Evolutionary conservation across 2,329 filamentous ascomycete species (phyloP).

Genomic region (Aspergillus fischeri): DNA sequence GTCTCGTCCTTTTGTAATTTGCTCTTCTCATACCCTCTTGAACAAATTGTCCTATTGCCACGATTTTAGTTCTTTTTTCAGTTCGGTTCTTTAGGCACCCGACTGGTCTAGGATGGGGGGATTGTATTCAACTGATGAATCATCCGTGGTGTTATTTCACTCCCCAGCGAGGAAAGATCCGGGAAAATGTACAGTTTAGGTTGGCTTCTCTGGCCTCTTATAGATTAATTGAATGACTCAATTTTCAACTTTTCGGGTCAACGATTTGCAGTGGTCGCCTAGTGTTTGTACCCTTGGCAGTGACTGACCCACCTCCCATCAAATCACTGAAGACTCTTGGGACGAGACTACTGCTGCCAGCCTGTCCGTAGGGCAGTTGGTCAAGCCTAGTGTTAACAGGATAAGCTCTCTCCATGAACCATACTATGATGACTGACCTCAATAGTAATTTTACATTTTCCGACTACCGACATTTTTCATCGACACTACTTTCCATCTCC

Average conservation of each 20-base stretch:
- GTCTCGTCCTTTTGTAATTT: constrained; percentile 31
- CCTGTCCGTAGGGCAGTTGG: too few species aligned
- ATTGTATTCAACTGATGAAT: constrained; percentile 5
- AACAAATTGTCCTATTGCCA: constrained; percentile 7
- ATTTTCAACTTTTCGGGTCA: background rate
- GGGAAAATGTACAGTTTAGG: constrained; percentile 14
- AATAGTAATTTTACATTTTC: too few species aligned
- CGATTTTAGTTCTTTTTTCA: constrained; percentile 9
- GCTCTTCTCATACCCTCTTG: constrained; percentile 7
- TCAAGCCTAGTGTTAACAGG: too few species aligned
- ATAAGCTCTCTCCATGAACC: too few species aligned
- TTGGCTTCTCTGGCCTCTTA: constrained; percentile 6
- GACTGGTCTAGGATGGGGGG: background rate
- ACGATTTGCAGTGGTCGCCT: too few species aligned
- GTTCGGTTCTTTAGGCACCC: constrained; percentile 1
- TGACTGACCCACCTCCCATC: too few species aligned
- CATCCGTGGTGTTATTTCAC: constrained; percentile 1
- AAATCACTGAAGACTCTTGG: too few species aligned
- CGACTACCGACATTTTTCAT: background rate
- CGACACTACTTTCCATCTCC: too few species aligned
- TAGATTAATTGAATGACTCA: constrained; percentile 6
- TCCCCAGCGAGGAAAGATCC: background rate
- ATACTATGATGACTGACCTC: too few species aligned
- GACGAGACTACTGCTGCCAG: too few species aligned
- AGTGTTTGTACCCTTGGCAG: too few species aligned